Base-by-base conservation (phyloP, 2,329 filamentous ascomycete genomes). In the Clonostachys sp. region DNA sequence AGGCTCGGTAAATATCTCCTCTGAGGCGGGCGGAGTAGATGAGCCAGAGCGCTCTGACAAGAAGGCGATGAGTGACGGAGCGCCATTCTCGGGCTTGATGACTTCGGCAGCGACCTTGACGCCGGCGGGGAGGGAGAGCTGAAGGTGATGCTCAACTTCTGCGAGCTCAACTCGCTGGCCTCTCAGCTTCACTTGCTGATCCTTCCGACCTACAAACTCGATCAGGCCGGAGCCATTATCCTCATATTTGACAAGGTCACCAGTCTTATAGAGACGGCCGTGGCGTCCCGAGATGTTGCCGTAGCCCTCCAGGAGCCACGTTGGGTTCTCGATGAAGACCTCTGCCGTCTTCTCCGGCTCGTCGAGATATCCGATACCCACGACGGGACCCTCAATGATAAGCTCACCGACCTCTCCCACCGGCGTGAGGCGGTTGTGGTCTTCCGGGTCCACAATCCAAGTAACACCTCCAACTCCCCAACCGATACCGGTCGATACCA, bases 131-230 rank as follows among this genome's bases (percentile, higher is more conserved):
- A 79, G 59, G 20, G 68, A 68, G n/a, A 64, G 61, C 12, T 65
- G 63, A 48, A 77, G 68, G 50, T 77, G 69, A 47, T 73, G 70
- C 53, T 78, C 75, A 7, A 78, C 74, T 53, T 78, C 75, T 2
- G 72, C 70, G 17, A 83, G 69, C 62, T 84, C 87, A 45, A 86
- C 76, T 47, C 84, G 70, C 53, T 80, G 84, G 24, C 87, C 87
- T 12, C 75, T 72, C 30, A 87, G 65, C 63, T 89, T 88, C 47
- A 86, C 77, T 60, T 84, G 83, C n/a, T 77, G 77, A 55, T 87
- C 84, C 53, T 82, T 84, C 44, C 85, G 73, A 14, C 83, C 82
- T 38, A 84, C 68, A 50, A 81, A 83, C 9, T 74, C 62, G 38
- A 84, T 72, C 7, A 70, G 71, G 1, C 77, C 76, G 35, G 80